phyloP scores from a whole-genome alignment of 2,329 filamentous ascomycete species.

The Magnaporthiopsis poae region DNA sequence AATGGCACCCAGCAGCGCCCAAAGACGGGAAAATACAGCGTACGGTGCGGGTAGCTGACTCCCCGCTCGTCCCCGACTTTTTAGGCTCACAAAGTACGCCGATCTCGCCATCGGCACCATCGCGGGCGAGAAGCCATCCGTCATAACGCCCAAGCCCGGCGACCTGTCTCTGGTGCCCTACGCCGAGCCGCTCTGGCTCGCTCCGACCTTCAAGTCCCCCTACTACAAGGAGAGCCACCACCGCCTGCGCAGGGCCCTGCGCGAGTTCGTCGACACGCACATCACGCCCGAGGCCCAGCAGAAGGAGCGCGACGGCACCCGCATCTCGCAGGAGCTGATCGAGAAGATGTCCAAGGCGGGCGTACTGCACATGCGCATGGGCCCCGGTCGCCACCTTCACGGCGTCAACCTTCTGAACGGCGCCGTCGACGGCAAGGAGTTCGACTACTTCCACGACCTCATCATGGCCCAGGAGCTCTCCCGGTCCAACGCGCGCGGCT shows the following conservation, averaged over 20 bases:
- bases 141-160: constrained; percentile 59
- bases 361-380: constrained; percentile 71
- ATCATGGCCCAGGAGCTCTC: constrained; percentile 65
- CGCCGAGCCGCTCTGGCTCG: constrained; percentile 75
- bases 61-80: no score
- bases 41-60: background rate
- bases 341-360: constrained; percentile 67
- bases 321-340: constrained; percentile 63
- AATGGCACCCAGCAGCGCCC: no score
- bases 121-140: constrained; percentile 62
- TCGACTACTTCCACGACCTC: constrained; percentile 80
- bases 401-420: constrained; percentile 59
- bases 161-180: constrained; percentile 72
- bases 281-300: constrained; percentile 65
- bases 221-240: constrained; percentile 72
- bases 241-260: constrained; percentile 56
- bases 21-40: background rate
- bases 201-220: constrained; percentile 64
- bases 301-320: constrained; percentile 63
- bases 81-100: constrained; percentile 60
- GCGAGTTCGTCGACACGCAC: constrained; percentile 63
- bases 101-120: constrained; percentile 67
- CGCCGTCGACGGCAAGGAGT: constrained; percentile 65
- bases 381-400: constrained; percentile 72
- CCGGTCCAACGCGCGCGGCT: constrained; percentile 63